Base-by-base conservation (phyloP, 106 monocot genomes). In the Dactylorhiza incarnata region DNA sequence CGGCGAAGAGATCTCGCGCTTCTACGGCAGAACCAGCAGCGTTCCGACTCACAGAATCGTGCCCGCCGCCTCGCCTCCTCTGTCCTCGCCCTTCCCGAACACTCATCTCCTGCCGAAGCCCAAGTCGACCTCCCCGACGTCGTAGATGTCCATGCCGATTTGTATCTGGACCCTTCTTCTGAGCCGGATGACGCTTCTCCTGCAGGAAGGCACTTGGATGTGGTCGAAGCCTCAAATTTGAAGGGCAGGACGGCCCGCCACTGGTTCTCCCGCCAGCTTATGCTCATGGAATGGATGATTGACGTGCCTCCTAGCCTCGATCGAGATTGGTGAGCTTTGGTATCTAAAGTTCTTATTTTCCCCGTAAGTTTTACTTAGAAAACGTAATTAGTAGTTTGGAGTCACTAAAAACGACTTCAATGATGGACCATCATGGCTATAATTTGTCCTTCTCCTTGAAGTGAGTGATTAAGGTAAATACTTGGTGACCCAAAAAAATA, bases 231-330 rank as follows among this genome's bases (percentile, higher is more conserved):
- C 3, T 78, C 87, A 70, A 91, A 75, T 79, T 77, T 91, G 52
- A 87, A 75, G 71, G 94, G 97, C 6, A 9, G 83, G 22, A 94
- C 94, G 53, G 93, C 84, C 7, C 79, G 93, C 48, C 77, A 77
- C 68, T 97, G 96, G 96, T 97, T 94, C 63, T 81, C 96, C 0
- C 83, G 86, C 70, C 97, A 97, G 87, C 87, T 97, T 23, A 91
- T 97, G 93, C 84, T 94, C 12, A 88, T 91, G 7, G 97, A 97
- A 80, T 97, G 97, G 97, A 91, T 97, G 97, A 79, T 94, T 51
- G 97, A 94, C 75, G 83, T 89, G 8, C 97, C 97, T 17, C 84
- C 86, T 17, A 77, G 78, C 65, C 87, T 97, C 29, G 73, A 83
- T 50, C 49, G 53, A 9, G 93, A 97, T 69, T 97, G 94, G 97